Conservation (phyloP, 768 basidiomycete species). For the Kwoniella sp. region DNA sequence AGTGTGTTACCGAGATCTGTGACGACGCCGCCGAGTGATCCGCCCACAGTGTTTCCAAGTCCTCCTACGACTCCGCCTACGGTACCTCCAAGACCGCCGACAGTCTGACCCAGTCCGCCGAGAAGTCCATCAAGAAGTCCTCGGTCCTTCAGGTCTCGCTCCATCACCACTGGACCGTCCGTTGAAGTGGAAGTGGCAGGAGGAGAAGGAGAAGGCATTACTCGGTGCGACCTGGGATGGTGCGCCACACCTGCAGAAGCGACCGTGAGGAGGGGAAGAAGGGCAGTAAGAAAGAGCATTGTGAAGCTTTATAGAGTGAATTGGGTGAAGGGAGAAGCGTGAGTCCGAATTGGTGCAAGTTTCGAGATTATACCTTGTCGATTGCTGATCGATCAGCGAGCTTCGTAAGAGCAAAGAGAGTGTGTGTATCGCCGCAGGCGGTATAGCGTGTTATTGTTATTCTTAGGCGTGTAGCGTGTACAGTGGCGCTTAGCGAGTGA, state of each 20-base stretch:
- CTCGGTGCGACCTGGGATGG: background rate
- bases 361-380: no score
- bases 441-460: background rate
- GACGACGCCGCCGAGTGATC: slow-evolving; percentile 13
- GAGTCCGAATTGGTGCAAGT: no score
- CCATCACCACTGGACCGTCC: background rate
- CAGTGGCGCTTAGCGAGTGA: no score
- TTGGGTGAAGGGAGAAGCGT: no score
- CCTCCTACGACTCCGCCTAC: slow-evolving; percentile 17
- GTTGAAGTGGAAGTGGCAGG: background rate
- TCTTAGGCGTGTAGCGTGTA: background rate
- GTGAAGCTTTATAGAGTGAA: background rate
- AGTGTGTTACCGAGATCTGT: slow-evolving; percentile 7
- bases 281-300: background rate
- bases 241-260: slow-evolving; percentile 5
- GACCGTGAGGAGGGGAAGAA: slow-evolving; percentile 16
- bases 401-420: no score
- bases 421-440: background rate
- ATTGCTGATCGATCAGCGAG: no score
- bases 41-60: slow-evolving; percentile 12
- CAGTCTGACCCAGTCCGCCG: slow-evolving; percentile 18
- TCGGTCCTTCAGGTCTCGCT: slow-evolving; percentile 1
- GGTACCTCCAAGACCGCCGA: slow-evolving; percentile 10
- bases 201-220: slow-evolving; percentile 1
- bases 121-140: slow-evolving; percentile 18